Base-by-base conservation (phyloP, 257 asterid genomes). In the Solanum pinnatisectum region DNA sequence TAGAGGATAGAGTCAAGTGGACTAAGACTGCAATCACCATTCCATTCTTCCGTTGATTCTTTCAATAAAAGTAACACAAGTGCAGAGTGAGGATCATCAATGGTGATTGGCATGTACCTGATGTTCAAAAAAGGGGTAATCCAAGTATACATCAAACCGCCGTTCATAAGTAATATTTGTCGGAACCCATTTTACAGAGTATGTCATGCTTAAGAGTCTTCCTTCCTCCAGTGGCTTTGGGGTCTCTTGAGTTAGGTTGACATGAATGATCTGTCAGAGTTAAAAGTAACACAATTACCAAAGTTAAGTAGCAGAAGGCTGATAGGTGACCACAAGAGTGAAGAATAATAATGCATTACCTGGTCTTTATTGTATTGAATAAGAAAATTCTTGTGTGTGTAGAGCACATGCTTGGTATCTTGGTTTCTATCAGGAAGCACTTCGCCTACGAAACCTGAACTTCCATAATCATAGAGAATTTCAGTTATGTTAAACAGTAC, bases 101-200 rank as follows among this genome's bases (percentile, higher is more conserved):
- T 36, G 20, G 60, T 56, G 52, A 83, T 49, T 25, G 30, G 40
- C 65, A 33, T 36, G 87, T 83, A 95, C 98, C 98, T 94, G 96
- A 73, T 94, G 98, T 93, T 94, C 98, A 60, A 94, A 95, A 77
- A 95, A 95, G 39, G 96, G 95, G 90, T 95, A 94, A 91, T 94
- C 98, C 92, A 95, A 90, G 91, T 95, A 95, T 84, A 95, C 94
- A 87, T 95, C 98, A 88, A 95, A 95, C 82, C 98, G 98, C 36
- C 92, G 94, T 68, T 93, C 94, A 90, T 89, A 95, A 4, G 93
- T 91, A 82, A 87, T 89, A 78, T 92, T 93, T 81, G 98, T 93
- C 25, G 94, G 95, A 56, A 90, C 87, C 98, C 98, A 95, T 90
- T 90, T 92, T 81, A 95, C 98, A 32, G 98, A 94, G 92, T 94